Evolutionary conservation across 495 filamentous ascomycete species (phyloP), one percentile per base, ranked within the genome.

Genomic region (Trichoderma erinaceum): DNA sequence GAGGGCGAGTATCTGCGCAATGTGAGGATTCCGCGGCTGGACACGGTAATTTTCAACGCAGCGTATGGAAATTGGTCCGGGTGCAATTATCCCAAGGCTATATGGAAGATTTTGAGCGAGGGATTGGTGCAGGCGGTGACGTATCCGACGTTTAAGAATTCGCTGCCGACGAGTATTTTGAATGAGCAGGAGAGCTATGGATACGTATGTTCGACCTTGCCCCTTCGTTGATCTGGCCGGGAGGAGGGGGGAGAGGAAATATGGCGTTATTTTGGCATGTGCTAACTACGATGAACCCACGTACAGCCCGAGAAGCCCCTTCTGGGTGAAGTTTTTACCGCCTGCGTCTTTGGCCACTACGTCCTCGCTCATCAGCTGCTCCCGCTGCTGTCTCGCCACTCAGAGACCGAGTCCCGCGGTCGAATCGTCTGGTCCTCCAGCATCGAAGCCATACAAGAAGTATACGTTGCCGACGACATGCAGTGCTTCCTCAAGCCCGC

Each of bases 261-360:
- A 11, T n/a, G n/a, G n/a, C n/a, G n/a, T n/a, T 11, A 8, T 27
- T 18, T 13, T 12, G 46, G 16, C 52, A 13, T n/a, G 11, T 29
- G 68, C 63, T 56, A 35, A 67, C 65, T 2, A 27, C 16, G 23
- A 7, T 29, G 1, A 27, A 61, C 4, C 25, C 13, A 29, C 5
- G 4, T 61, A 32, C 16, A 68, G 67, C 67, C 71, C 58, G 68
- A 65, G 63, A 64, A 89, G 67, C 85, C 87, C 1, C 78, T 80
- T 1, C 78, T 98, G 0, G 96, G 92, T 3, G 79, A 88, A 65
- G 85, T 97, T 8, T 99, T 97, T 77, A 90, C 88, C 75, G 87
- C 92, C 65, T 98, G 98, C 73, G 85, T 96, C 38, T 97, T 99
- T 73, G 95, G 96, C 0, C 95, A 98, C 78, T 98, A 99, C 75